Conservation (phyloP, 176 grass and related monocot species). For the Avena eriantha region DNA sequence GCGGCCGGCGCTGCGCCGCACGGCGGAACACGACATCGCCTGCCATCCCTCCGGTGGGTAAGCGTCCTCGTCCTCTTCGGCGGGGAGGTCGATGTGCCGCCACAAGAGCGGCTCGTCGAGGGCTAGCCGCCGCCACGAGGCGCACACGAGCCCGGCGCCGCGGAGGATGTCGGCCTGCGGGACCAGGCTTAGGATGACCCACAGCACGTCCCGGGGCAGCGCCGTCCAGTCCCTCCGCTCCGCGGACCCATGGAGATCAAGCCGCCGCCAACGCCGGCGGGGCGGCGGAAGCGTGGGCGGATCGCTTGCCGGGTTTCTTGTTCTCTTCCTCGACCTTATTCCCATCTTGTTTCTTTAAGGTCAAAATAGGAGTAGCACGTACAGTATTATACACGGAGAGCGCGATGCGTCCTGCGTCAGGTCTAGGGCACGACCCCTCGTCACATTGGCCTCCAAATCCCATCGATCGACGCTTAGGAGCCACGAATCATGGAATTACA, state of each 20-base stretch:
- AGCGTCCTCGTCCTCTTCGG: not conserved
- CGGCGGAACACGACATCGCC: not conserved
- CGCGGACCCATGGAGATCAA: not conserved
- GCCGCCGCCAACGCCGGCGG: not conserved
- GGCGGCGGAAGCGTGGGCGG: not conserved
- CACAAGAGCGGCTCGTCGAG: not conserved
- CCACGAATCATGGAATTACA: too few relatives aligned
- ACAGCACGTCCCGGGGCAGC: not conserved
- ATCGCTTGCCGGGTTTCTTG: not conserved
- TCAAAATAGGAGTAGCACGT: too few relatives aligned
- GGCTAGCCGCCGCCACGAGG: not conserved
- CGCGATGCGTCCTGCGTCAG: too few relatives aligned
- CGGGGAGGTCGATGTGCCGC: not conserved
- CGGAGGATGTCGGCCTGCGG: not conserved
- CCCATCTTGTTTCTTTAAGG: not conserved
- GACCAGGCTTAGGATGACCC: not conserved
- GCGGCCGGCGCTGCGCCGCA: slow-evolving; percentile 2
- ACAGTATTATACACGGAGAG: too few relatives aligned
- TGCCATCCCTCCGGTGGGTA: not conserved
- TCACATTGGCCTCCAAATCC: too few relatives aligned
- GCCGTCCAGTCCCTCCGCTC: not conserved
- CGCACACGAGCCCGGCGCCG: not conserved
- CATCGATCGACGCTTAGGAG: too few relatives aligned
- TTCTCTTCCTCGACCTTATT: not conserved
- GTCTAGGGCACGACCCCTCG: too few relatives aligned